Percentiles rank a stretch among this genome's conserved stretches.
Evolutionary conservation across 192 early-diverging fungal species (phyloP).

Genomic region (Spinellus fusiger): DNA sequence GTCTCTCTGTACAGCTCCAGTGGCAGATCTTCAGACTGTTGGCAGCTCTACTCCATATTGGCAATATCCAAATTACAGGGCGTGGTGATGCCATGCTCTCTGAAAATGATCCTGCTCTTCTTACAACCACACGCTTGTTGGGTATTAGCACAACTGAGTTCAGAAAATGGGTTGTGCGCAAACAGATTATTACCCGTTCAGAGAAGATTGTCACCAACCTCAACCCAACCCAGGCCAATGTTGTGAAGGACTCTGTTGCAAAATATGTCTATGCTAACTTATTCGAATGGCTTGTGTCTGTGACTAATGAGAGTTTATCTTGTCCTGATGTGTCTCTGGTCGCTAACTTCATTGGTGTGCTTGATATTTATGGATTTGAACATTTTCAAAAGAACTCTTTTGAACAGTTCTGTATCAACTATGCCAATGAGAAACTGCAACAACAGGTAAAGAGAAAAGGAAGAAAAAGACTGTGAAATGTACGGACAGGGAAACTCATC

Average conservation of each 20-base stretch:
- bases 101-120: constrained; percentile 71
- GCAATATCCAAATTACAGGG: constrained; percentile 86
- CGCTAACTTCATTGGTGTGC: constrained; percentile 87
- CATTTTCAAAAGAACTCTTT: constrained; percentile 99
- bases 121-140: constrained; percentile 61
- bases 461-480: neutral
- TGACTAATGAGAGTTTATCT: constrained; percentile 81
- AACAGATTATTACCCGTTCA: constrained; percentile 86
- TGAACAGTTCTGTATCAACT: constrained; percentile 99
- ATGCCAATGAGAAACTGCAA: constrained; percentile 97
- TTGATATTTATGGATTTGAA: constrained; percentile 99
- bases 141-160: constrained; percentile 76
- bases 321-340: constrained; percentile 33
- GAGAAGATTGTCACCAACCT: constrained; percentile 91
- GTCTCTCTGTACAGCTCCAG: constrained; percentile 75
- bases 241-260: constrained; percentile 90
- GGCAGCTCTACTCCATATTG: constrained; percentile 92
- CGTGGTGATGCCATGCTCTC: constrained; percentile 63
- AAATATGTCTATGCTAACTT: constrained; percentile 95
- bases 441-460: constrained; percentile 47
- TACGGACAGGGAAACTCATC: neutral
- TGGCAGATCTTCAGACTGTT: constrained; percentile 86
- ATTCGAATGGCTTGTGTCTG: constrained; percentile 94
- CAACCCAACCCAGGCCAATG: constrained; percentile 65
- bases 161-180: constrained; percentile 93